phyloP scores from a whole-genome alignment of 495 filamentous ascomycete species.

The Aspergillus campestris region DNA sequence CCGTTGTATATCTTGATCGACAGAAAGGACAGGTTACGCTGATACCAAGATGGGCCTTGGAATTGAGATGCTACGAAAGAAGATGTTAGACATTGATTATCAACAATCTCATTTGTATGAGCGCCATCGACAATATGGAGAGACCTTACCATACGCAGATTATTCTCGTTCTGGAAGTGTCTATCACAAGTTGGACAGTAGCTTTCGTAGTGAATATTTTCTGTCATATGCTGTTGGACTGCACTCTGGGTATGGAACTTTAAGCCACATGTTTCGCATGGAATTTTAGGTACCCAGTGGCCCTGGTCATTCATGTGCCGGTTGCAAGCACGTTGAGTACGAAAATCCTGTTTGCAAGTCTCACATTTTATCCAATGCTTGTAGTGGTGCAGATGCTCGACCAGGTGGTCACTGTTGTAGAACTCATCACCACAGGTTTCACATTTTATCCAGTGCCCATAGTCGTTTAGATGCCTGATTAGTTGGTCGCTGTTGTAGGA shows the following conservation, averaged over 20 bases:
- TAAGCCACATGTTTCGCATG: slow-evolving; percentile 30
- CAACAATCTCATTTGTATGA: neutral
- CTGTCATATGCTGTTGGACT: slow-evolving; percentile 31
- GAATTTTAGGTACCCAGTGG: slow-evolving; percentile 17
- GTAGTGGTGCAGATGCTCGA: too few relatives aligned
- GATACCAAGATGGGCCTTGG: slow-evolving; percentile 25
- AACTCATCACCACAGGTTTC: too few relatives aligned
- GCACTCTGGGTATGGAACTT: slow-evolving; percentile 16
- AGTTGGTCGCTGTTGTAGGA: too few relatives aligned
- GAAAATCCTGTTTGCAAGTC: slow-evolving; percentile 18
- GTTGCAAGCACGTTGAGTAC: slow-evolving; percentile 8
- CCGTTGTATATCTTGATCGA: slow-evolving; percentile 23
- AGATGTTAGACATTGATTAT: neutral
- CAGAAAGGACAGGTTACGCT: slow-evolving; percentile 38
- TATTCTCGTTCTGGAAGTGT: slow-evolving; percentile 30
- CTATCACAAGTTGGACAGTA: slow-evolving; percentile 32
- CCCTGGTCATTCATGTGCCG: slow-evolving; percentile 21
- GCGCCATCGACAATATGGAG: neutral
- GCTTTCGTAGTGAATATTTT: slow-evolving; percentile 20
- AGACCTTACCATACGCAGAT: slow-evolving; percentile 26
- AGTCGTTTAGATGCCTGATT: too few relatives aligned
- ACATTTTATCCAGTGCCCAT: too few relatives aligned
- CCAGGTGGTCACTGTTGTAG: too few relatives aligned
- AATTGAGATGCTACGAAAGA: slow-evolving; percentile 34
- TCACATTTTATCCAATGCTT: slow-evolving; percentile 15